Evolutionary conservation across 352 stramenopile species (phyloP).

Genomic region (Globisporangium alternatum): DNA sequence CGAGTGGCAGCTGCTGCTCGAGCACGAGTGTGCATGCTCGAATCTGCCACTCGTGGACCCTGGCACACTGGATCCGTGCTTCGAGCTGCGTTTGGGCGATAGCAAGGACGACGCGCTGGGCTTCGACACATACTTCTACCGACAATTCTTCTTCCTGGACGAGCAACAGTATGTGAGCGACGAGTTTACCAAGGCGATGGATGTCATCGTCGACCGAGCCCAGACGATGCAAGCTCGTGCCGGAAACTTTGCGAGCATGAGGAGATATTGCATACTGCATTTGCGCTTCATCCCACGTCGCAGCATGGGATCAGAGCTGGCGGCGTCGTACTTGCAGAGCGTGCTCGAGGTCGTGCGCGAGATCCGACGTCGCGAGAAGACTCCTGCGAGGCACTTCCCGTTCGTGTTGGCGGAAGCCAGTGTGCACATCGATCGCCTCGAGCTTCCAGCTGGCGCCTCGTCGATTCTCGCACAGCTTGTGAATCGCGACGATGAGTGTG

Average conservation of each 20-base stretch:
- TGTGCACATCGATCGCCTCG: neutral
- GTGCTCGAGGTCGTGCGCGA: neutral
- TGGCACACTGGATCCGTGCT: neutral
- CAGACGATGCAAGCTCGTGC: neutral
- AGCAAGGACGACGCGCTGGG: conserved; percentile 5
- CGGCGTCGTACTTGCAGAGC: neutral
- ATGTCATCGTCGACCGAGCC: neutral
- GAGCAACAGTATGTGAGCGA: neutral
- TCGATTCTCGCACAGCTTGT: conserved; percentile 6
- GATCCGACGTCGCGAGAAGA: neutral
- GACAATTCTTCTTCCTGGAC: conserved; percentile 1
- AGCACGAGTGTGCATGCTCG: conserved; percentile 9
- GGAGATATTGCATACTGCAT: neutral
- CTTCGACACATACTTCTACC: conserved; percentile 14
- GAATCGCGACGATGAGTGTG: neutral
- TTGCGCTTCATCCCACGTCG: conserved; percentile 10
- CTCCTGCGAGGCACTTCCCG: neutral
- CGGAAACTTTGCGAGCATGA: neutral
- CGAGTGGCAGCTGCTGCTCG: conserved; percentile 10
- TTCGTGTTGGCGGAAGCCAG: neutral
- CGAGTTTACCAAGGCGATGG: neutral
- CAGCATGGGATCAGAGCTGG: neutral
- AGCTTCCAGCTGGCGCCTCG: neutral
- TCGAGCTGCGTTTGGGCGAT: conserved; percentile 11
- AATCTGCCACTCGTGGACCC: conserved; percentile 10